Base-by-base conservation (phyloP, 83 land plant species). In the Larix sibirica region DNA sequence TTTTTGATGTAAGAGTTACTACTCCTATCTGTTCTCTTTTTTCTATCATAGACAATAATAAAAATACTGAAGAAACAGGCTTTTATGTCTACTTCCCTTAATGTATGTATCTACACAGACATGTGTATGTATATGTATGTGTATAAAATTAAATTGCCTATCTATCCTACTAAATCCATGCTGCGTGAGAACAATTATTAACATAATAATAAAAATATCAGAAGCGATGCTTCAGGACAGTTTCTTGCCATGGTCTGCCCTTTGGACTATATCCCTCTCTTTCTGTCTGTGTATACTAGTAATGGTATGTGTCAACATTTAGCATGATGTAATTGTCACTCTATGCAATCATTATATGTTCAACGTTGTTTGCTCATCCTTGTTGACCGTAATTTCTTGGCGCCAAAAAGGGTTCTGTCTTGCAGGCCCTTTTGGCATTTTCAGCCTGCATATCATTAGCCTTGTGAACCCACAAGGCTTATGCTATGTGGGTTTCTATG, bases 1-100 rank as follows among this genome's bases (percentile, higher is more conserved):
- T 74, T 74, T 74, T 74, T 74, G 77, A 74, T 74, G 77, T 74
- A 54, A 74, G 77, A 21, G 8, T 74, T 44, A n/a, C 75, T 38
- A 77, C 3, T 2, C 28, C 16, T 42, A 28, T 79, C 38, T 40
- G 31, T 24, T 61, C 9, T 79, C 38, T 60, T 50, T 40, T 33
- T 20, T 50, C 66, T 50, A 77, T 50, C 20, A 77, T 13, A 23
- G 26, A 65, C 28, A 6, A 36, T n/a, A 31, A 67, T 26, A 24
- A n/a, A 2, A 74, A 9, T 74, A 6, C 4, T 12, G 14, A 20
- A n/a, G 24, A 12, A 44, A 54, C 14, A 54, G 58, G 16, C 58
- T 12, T 54, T 3, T 54, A 12, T 54, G 13, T 12, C 58, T 12
- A 54, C 58, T 54, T 54, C 0, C 58, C 58, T 54, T 54, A 8